Evolutionary conservation across 1,284 basidiomycete species (phyloP), one percentile per base, ranked within the genome.

Genomic region (Mrakiaceae sp.): DNA sequence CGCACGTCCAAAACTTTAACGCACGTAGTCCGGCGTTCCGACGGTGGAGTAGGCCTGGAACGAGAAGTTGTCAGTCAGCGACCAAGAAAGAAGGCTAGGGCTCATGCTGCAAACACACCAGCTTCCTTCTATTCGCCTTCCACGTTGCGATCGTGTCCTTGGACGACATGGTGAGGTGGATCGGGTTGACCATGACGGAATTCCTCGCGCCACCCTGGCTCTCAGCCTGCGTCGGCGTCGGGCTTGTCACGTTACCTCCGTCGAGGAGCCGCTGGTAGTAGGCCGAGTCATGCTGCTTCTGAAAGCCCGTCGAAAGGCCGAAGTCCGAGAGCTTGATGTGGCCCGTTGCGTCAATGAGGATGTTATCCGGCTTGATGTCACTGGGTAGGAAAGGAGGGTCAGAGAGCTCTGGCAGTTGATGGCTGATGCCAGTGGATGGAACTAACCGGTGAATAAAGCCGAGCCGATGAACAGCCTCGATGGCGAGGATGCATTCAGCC

Each of bases 301-400:
- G 91, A 78, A 96, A 92, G 0, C 92, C 92, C 1, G 93, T 96
- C 1, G 91, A 93, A 47, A 96, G 83, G 65, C 92, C 93, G 73
- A 96, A 96, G 76, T 96, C 93, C 65, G 91, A 93, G n/a, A 96
- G 81, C 75, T 96, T 96, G 78, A 96, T 81, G 76, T 96, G 92
- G 0, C 92, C 92, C 67, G 87, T 84, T 71, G 88, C 87, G 73
- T 96, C 93, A 71, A 98, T 98, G 66, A 98, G 82, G 70, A 98
- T 96, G 73, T 98, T 98, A 77, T 96, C 93, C 3, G 92, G 92
- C 77, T 96, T 96, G 76, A 96, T 94, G 74, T 96, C 92, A 71
- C 92, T 94, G 74, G 9, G 6, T 46, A 12, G 11, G n/a, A 62
- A 56, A 63, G 49, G 14, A 7, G 5, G 43, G 4, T 42, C 47